Conservation (phyloP, 305 asterid genomes). For the Galium porrigens region DNA sequence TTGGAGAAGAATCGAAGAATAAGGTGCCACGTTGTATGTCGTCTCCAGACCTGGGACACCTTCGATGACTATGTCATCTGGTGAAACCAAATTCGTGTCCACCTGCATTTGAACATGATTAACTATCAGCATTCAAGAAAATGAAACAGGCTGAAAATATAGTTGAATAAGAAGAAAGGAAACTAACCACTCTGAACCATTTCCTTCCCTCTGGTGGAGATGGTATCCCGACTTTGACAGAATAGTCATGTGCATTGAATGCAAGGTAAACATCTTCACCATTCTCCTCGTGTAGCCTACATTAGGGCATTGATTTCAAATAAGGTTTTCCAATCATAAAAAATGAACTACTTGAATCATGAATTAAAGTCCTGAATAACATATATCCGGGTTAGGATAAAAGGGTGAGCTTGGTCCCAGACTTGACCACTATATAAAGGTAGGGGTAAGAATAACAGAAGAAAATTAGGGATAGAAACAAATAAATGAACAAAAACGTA, state of each 20-base stretch:
- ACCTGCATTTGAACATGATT: constrained; percentile 38
- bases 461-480: not conserved
- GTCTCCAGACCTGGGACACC: constrained; percentile 47
- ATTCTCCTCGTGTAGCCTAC: constrained; percentile 70
- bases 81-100: constrained; percentile 72
- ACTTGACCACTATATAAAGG: not conserved
- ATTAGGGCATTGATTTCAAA: constrained; percentile 11
- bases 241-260: constrained; percentile 72
- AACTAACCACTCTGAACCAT: constrained; percentile 89
- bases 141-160: not conserved
- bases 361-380: too few species aligned
- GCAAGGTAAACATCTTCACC: constrained; percentile 65
- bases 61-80: constrained; percentile 45
- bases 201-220: constrained; percentile 43
- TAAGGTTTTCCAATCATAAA: not conserved
- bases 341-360: not conserved
- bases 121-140: not conserved
- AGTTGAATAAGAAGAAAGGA: constrained; percentile 6
- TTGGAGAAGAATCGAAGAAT: constrained; percentile 61
- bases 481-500: not conserved
- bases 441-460: not conserved
- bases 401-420: not conserved
- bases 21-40: constrained; percentile 52
- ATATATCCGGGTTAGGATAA: not conserved
- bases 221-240: constrained; percentile 44